A percentile compares a stretch with the other conserved stretches of the same genome.
These are phyloP conservation scores for Rhizopogon sp. DNA, from an alignment of 768 basidiomycete genomes.

Conservation along the genomic window DNA sequence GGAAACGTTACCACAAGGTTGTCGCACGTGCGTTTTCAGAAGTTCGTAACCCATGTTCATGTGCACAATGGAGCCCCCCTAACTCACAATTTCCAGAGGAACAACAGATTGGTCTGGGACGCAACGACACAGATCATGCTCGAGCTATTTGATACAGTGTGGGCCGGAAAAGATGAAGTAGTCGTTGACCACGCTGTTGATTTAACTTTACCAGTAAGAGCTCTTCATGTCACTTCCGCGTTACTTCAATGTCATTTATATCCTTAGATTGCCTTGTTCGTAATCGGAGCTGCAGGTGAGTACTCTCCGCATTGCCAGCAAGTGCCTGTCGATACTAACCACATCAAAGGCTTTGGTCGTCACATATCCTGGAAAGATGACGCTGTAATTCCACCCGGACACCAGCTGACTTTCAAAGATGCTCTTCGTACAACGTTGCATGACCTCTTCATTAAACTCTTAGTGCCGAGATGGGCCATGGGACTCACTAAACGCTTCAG, in stretches of 20 bases:
- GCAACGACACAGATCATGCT: conserved; percentile 38
- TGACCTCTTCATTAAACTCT: conserved; percentile 31
- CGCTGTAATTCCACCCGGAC: conserved; percentile 34
- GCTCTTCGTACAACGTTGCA: conserved; percentile 40
- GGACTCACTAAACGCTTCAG: conserved; percentile 30
- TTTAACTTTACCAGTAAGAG: conserved; percentile 48
- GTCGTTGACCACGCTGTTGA: conserved; percentile 44
- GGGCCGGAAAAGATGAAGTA: conserved; percentile 38
- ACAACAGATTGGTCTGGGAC: conserved; percentile 42
- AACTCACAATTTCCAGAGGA: conserved; percentile 6
- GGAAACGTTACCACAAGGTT: conserved; percentile 62
- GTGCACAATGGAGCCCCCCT: neutral
- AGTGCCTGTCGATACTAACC: neutral
- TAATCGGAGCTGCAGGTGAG: conserved; percentile 49
- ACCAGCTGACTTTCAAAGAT: conserved; percentile 44
- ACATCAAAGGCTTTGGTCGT: conserved; percentile 43
- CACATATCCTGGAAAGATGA: conserved; percentile 45
- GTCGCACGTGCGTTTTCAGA: conserved; percentile 58
- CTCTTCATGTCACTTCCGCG: neutral
- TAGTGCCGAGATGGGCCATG: conserved; percentile 37
- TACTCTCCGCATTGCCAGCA: neutral
- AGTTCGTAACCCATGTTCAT: conserved; percentile 1
- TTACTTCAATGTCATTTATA: conserved; percentile 10
- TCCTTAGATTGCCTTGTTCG: conserved; percentile 47
- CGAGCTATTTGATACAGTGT: conserved; percentile 41